Base-by-base conservation (phyloP, 2,329 filamentous ascomycete species). In the Macroventuria anomochaeta region DNA sequence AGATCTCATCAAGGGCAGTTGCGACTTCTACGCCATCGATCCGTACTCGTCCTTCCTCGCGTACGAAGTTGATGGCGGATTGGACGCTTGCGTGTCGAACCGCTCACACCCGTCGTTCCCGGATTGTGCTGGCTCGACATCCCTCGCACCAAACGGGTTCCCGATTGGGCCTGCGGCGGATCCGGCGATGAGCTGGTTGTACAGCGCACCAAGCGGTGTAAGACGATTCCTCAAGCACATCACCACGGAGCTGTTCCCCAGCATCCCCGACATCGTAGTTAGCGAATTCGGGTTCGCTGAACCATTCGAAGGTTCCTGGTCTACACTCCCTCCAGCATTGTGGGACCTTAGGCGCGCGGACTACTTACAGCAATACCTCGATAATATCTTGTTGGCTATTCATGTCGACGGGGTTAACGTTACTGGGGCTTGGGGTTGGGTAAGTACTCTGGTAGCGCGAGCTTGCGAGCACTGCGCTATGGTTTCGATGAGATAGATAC, bases 81-180 rank as follows among this genome's bases (percentile, higher is more conserved):
- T 73, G 20, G 71, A 73, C n/a, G 72, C 71, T 6, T 81, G 79
- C 59, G 69, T 69, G 0, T 66, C 65, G 11, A 79, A 80, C 61
- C 65, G 68, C 31, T 74, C 72, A 5, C 57, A 75, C 51, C 72
- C 77, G 0, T 54, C 62, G 7, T 81, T 68, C 49, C 79, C 79
- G 0, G 71, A 76, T 37, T 81, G 79, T 44, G 75, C 75, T 8
- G 65, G 71, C 18, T 72, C 68, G 3, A 56, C 60, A 7, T 69
- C 64, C 5, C 51, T 67, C 1, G 72, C 69, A 0, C 66, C 77
- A 0, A 73, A 76, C 49, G 76, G 76, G 5, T 81, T 81, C 57
- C 77, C 77, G 1, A 63, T 77, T 10, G 78, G 77, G 1, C 80
- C 79, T 2, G 64, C 77, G 0, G 77, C 72, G 1, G 78, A 80